Evolutionary conservation across 1,139 yeast genomes (phyloP).

Genomic region (Magnusiomyces magnusii): DNA sequence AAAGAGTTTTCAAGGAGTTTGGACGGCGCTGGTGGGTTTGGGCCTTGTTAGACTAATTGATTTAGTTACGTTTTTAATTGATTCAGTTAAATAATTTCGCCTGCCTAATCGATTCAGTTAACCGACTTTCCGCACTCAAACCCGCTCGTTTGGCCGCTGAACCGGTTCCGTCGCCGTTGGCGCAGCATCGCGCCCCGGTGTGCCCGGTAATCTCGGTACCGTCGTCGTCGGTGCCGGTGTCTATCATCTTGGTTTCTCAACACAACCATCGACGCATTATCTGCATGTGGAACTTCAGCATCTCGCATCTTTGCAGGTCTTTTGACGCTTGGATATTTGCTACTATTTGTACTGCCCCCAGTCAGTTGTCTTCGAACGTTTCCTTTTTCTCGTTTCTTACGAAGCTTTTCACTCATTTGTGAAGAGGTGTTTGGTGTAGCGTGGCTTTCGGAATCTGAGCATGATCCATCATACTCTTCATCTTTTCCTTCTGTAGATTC

Average conservation of each 20-base stretch:
- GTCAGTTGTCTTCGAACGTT: not conserved
- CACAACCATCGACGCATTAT: conserved; percentile 7
- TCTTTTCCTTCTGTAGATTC: not conserved
- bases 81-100: too few relatives aligned
- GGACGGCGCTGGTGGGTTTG: too few relatives aligned
- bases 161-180: not conserved
- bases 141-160: not conserved
- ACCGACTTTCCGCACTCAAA: too few relatives aligned
- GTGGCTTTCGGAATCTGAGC: not conserved
- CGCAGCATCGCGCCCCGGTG: not conserved
- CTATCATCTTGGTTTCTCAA: conserved; percentile 4
- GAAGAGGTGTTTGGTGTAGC: not conserved
- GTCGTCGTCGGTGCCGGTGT: not conserved
- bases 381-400: not conserved
- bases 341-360: not conserved
- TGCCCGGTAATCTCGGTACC: not conserved
- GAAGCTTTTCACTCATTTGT: not conserved
- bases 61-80: too few relatives aligned
- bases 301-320: not conserved
- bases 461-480: not conserved
- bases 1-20: too few relatives aligned
- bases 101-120: too few relatives aligned
- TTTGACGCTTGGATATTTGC: not conserved
- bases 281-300: not conserved
- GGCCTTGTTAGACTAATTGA: too few relatives aligned